A percentile compares a stretch with the other conserved stretches of the same genome.
Evolutionary conservation across 208 protist genomes (phyloP).

Genomic region (Leishmania gerbilli): DNA sequence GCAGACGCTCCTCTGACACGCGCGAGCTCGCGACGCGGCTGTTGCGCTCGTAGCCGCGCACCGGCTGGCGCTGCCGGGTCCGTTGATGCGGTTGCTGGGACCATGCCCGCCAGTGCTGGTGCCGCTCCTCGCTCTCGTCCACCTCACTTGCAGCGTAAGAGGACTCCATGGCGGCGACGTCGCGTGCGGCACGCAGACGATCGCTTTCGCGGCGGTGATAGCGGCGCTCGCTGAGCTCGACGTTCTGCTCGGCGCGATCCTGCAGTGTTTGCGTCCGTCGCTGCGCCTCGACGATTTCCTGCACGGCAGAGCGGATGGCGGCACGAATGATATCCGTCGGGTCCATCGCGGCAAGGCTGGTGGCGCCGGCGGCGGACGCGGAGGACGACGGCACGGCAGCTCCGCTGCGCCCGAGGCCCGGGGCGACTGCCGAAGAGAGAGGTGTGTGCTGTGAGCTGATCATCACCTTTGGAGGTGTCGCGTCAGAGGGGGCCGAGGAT

Average conservation of each 20-base stretch:
- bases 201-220: conserved; percentile 36
- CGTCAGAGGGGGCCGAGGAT: too few species aligned
- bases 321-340: conserved; percentile 41
- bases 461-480: conserved; percentile 23
- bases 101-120: not conserved
- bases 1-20: not conserved
- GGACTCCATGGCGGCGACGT: conserved; percentile 29
- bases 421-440: not conserved
- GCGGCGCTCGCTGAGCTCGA: conserved; percentile 39
- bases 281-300: conserved; percentile 57
- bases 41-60: not conserved
- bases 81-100: not conserved
- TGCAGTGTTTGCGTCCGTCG: conserved; percentile 35
- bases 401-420: not conserved
- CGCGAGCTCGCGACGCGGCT: not conserved
- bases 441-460: conserved; percentile 9
- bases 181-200: conserved; percentile 29
- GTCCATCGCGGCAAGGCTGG: conserved; percentile 11
- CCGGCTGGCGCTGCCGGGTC: not conserved
- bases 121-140: not conserved
- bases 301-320: conserved; percentile 70
- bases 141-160: conserved; percentile 19
- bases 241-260: conserved; percentile 36
- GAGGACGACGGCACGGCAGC: conserved; percentile 10
- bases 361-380: conserved; percentile 1